Percentiles rank a stretch among this genome's conserved stretches.
phyloP scores from a whole-genome alignment of 768 basidiomycete genomes.

The Hygrophorus pudorinus region DNA sequence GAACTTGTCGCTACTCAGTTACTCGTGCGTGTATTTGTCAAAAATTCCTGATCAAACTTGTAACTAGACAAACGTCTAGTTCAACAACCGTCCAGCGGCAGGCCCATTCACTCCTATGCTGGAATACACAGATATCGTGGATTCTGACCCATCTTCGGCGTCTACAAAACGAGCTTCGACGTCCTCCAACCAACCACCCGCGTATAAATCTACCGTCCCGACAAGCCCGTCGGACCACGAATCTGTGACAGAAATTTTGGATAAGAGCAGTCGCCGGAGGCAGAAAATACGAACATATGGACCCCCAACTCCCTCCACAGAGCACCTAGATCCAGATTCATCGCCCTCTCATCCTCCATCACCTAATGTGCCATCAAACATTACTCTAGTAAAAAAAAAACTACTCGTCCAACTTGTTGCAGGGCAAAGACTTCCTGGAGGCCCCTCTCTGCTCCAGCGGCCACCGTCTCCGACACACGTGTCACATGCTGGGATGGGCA shows the following conservation, averaged over 20 bases:
- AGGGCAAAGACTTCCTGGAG: too few species aligned
- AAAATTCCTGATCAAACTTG: not conserved
- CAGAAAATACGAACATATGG: conserved; percentile 1
- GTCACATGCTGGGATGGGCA: conserved; percentile 1
- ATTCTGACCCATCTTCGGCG: conserved; percentile 22
- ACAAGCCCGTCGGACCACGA: conserved; percentile 18
- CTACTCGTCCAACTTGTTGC: too few species aligned
- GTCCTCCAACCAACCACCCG: conserved; percentile 21
- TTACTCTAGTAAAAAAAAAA: too few species aligned
- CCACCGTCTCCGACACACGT: not conserved
- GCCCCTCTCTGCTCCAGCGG: not conserved
- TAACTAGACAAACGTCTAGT: not conserved
- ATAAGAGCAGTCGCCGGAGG: conserved; percentile 3
- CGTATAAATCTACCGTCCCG: conserved; percentile 18
- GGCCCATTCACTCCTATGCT: conserved; percentile 27
- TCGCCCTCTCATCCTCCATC: not conserved
- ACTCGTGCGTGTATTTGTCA: conserved; percentile 25
- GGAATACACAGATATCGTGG: conserved; percentile 13
- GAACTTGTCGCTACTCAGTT: conserved; percentile 45
- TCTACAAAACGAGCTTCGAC: conserved; percentile 18
- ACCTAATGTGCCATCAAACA: not conserved
- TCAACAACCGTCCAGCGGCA: conserved; percentile 6
- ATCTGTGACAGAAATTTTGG: conserved; percentile 12
- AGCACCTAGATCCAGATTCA: not conserved
- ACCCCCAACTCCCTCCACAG: not conserved